Percentiles rank a stretch among this genome's conserved stretches.
These are phyloP conservation scores for Vigna radiata DNA, from an alignment of 306 rosid genomes.

Conservation along the genomic window DNA sequence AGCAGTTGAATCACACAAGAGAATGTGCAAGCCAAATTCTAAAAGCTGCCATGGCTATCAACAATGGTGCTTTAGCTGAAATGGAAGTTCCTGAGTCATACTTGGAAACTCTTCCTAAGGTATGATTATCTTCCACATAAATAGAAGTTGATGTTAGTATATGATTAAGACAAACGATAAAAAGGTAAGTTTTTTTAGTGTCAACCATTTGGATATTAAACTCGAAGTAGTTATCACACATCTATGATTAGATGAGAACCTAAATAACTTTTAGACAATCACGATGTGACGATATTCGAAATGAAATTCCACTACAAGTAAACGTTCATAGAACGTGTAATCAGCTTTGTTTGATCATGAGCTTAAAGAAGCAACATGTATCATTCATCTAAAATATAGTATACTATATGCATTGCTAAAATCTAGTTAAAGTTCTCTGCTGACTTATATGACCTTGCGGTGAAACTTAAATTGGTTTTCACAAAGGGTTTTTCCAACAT, in stretches of 20 bases:
- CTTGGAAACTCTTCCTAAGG: slow-evolving; percentile 88
- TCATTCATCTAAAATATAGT: slow-evolving; percentile 13
- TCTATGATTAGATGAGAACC: not conserved
- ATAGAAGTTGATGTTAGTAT: not conserved
- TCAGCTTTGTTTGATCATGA: slow-evolving; percentile 11
- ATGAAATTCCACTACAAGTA: not conserved
- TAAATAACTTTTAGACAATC: not conserved
- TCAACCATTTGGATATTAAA: not conserved
- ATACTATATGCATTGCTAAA: not conserved
- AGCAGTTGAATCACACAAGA: slow-evolving; percentile 75
- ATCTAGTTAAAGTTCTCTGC: not conserved
- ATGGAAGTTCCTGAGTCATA: slow-evolving; percentile 93
- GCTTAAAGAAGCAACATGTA: not conserved
- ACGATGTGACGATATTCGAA: not conserved
- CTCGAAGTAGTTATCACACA: not conserved
- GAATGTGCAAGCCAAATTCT: slow-evolving; percentile 83
- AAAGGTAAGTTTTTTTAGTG: not conserved
- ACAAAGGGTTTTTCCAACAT: not conserved
- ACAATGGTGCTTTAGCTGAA: slow-evolving; percentile 70
- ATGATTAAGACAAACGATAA: not conserved
- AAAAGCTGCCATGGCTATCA: slow-evolving; percentile 88
- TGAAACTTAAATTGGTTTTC: not conserved
- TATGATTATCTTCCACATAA: slow-evolving; percentile 33
- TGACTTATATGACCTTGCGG: not conserved
- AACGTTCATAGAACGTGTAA: not conserved